Base-by-base conservation (phyloP, 352 stramenopile species). In the Phytophthora chlamydospora region DNA sequence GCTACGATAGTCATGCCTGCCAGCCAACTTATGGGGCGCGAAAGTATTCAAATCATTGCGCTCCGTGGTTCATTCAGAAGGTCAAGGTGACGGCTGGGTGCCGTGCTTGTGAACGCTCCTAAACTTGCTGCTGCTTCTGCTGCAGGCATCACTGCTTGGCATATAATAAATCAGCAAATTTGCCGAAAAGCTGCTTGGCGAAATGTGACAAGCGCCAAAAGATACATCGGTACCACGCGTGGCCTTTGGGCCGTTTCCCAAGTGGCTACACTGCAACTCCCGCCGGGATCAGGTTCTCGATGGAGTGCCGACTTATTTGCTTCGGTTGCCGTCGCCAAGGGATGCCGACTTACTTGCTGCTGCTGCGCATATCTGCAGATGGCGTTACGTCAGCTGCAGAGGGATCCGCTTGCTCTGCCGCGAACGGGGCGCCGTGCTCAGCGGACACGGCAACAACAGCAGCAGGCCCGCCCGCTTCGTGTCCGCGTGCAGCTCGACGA, bases 121-220 rank as follows among this genome's bases (percentile, higher is more conserved):
- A 4, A 27, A 27, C 2, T 4, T 27, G 24, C 3, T n/a, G n/a
- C n/a, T n/a, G n/a, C n/a, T n/a, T n/a, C n/a, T n/a, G n/a, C 24
- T 27, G 21, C 21, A 24, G 21, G 21, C 21, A 24, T 24, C n/a
- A n/a, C n/a, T 24, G 21, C 21, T 24, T 24, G 21, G n/a, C n/a
- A n/a, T n/a, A n/a, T n/a, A n/a, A n/a, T n/a, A n/a, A n/a, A n/a
- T n/a, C n/a, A n/a, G 19, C 40, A 3, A 10, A 7, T 27, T 43
- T 46, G 14, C 17, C 8, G 2, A 32, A 47, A 31, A 19, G 36
- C 36, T n/a, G 14, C 24, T 7, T 8, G 19, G 11, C 12, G 8
- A 16, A 33, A 66, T 61, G 58, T 61, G 49, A 66, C 57, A 65
- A 48, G 46, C 55, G 17, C 48, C 21, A 24, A 66, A 66, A 47